Evolutionary conservation across 2,329 filamentous ascomycete species (phyloP).

Genomic region (Pseudogymnoascus verrucosus): DNA sequence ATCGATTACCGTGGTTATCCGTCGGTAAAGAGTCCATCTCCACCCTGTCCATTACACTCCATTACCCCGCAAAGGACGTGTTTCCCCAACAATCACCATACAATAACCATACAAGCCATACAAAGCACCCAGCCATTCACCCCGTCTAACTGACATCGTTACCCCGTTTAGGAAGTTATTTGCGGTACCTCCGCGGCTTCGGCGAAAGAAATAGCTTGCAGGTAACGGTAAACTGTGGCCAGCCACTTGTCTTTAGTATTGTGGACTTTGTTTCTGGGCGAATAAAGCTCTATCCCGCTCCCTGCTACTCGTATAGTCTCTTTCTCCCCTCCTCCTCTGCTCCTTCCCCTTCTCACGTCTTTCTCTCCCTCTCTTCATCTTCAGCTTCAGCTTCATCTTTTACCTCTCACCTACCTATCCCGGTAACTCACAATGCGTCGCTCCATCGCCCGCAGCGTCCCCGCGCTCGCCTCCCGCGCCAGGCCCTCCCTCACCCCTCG

Average conservation of each 20-base stretch:
- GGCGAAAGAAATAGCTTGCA: not conserved
- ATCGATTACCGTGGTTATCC: constrained; percentile 4
- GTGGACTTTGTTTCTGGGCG: not conserved
- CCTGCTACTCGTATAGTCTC: not conserved
- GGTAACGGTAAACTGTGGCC: not conserved
- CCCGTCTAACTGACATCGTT: not conserved
- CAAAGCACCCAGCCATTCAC: not conserved
- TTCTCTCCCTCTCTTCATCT: not conserved
- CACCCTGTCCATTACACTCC: not conserved
- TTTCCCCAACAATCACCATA: not conserved
- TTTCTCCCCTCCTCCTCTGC: not conserved
- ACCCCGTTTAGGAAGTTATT: not conserved
- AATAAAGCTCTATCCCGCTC: not conserved
- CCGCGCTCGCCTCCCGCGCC: constrained; percentile 19
- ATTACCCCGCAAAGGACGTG: not conserved
- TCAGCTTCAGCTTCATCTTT: not conserved
- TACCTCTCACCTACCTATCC: not conserved
- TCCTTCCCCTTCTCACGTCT: not conserved
- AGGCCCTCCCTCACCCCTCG: constrained; percentile 19
- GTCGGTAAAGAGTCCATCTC: not conserved
- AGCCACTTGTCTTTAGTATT: not conserved
- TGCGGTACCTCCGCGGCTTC: not conserved
- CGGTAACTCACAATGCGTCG: constrained; percentile 23
- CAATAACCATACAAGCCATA: not conserved
- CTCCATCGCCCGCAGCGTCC: constrained; percentile 22